phyloP scores from a whole-genome alignment of 169 alveolate species.

The Eimeria praecox region DNA sequence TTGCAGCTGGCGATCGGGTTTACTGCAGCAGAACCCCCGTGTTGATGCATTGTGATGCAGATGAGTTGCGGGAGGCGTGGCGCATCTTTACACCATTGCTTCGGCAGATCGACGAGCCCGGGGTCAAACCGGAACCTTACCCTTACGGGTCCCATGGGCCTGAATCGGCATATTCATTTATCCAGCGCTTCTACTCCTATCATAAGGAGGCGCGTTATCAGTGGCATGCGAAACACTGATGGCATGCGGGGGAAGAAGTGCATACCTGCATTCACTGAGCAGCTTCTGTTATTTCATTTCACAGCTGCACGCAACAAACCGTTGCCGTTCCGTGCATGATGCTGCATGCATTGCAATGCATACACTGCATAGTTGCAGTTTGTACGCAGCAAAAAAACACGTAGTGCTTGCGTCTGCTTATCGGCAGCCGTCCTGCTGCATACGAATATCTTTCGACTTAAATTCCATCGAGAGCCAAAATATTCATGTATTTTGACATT shows the following conservation, averaged over 20 bases:
- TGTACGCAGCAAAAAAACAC: neutral
- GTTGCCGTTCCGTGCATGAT: neutral
- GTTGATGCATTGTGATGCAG: slow-evolving; percentile 40
- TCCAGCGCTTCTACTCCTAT: slow-evolving; percentile 80
- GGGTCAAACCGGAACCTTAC: slow-evolving; percentile 85
- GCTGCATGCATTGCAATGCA: neutral
- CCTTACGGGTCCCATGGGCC: slow-evolving; percentile 88
- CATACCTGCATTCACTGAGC: neutral
- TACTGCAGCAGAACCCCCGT: neutral
- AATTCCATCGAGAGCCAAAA: neutral
- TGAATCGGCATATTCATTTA: slow-evolving; percentile 82
- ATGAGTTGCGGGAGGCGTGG: slow-evolving; percentile 88
- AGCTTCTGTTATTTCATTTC: neutral
- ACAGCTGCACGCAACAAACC: neutral
- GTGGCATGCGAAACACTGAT: slow-evolving; percentile 71
- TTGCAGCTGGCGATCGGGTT: neutral
- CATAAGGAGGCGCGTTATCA: slow-evolving; percentile 81
- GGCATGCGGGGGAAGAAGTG: neutral
- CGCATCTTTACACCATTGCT: slow-evolving; percentile 88
- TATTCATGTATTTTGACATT: neutral
- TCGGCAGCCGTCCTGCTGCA: neutral
- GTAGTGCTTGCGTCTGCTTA: neutral
- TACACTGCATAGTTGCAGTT: neutral
- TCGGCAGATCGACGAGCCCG: slow-evolving; percentile 83
- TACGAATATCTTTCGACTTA: neutral